phyloP scores from a whole-genome alignment of 2,329 filamentous ascomycete species.

The Metarhizium anisopliae region DNA sequence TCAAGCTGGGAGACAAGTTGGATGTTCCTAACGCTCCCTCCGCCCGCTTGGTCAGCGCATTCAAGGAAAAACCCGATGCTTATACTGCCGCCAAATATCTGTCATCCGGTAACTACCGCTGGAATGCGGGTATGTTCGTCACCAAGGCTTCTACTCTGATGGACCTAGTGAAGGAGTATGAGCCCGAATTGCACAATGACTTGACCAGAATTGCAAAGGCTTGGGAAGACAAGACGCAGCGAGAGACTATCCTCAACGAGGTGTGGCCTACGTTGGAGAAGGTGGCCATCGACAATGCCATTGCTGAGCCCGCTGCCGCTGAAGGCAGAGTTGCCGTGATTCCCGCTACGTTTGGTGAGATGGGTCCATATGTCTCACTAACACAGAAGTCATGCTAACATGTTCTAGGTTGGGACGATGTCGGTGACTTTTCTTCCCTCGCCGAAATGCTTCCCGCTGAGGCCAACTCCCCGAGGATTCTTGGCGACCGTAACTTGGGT shows the following conservation, averaged over 20 bases:
- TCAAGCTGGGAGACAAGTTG: slow-evolving; percentile 16
- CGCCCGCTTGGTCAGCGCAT: slow-evolving; percentile 15
- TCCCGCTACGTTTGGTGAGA: slow-evolving; percentile 16
- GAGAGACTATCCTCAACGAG: slow-evolving; percentile 13
- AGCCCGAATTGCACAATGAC: slow-evolving; percentile 13
- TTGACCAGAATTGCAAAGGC: slow-evolving; percentile 14
- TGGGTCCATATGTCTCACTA: not conserved
- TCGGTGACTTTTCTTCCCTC: slow-evolving; percentile 18
- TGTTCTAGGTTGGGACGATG: slow-evolving; percentile 15
- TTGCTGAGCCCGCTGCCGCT: slow-evolving; percentile 18
- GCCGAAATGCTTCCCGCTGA: slow-evolving; percentile 18
- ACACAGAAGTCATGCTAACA: slow-evolving; percentile 1
- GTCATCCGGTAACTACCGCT: slow-evolving; percentile 17
- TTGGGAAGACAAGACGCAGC: slow-evolving; percentile 15
- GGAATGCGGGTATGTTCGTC: slow-evolving; percentile 19
- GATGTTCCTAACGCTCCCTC: slow-evolving; percentile 11
- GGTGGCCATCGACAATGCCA: slow-evolving; percentile 17
- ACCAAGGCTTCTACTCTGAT: slow-evolving; percentile 17
- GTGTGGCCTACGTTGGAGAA: slow-evolving; percentile 17
- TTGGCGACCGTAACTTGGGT: slow-evolving; percentile 15
- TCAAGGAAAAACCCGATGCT: slow-evolving; percentile 19
- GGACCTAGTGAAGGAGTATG: slow-evolving; percentile 15
- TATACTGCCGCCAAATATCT: slow-evolving; percentile 18
- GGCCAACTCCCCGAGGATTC: slow-evolving; percentile 13
- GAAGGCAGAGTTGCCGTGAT: slow-evolving; percentile 17